These are phyloP conservation scores for Cyberlindnera suaveolens DNA, from an alignment of 805 yeast genomes.

Conservation along the genomic window DNA sequence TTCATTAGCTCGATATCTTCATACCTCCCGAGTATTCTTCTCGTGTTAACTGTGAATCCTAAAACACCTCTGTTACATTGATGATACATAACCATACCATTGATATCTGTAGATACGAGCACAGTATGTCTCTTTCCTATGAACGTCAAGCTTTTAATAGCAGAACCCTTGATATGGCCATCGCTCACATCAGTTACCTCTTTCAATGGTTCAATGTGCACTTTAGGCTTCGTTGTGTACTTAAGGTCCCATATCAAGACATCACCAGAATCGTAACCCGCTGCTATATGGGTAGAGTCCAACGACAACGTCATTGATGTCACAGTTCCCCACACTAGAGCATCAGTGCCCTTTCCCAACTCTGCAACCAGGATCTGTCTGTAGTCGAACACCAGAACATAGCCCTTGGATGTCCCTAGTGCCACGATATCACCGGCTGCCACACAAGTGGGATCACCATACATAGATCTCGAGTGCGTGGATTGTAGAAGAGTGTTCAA, in stretches of 20 bases:
- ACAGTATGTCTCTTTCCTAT: conserved; percentile 49
- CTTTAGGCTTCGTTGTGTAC: conserved; percentile 25
- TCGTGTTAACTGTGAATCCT: conserved; percentile 41
- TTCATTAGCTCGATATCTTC: conserved; percentile 14
- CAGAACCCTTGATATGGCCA: conserved; percentile 25
- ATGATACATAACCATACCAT: conserved; percentile 59
- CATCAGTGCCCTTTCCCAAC: conserved; percentile 27
- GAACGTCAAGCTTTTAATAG: conserved; percentile 40
- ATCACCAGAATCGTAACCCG: conserved; percentile 61
- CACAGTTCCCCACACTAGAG: conserved; percentile 39
- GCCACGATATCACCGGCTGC: conserved; percentile 42
- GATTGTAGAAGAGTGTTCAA: conserved; percentile 32
- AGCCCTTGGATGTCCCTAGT: conserved; percentile 69
- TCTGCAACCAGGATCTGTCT: conserved; percentile 49
- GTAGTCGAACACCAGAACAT: conserved; percentile 59
- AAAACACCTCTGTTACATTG: conserved; percentile 53
- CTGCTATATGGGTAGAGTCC: conserved; percentile 65
- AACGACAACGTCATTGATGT: conserved; percentile 52
- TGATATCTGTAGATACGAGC: conserved; percentile 46
- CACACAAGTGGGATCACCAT: conserved; percentile 48
- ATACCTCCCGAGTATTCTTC: conserved; percentile 47
- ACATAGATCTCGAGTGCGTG: conserved; percentile 25
- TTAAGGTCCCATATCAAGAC: conserved; percentile 64
- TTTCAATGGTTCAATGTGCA: conserved; percentile 18
- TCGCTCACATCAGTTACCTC: conserved; percentile 22